Percentiles rank a stretch among this genome's conserved stretches.
Conservation (phyloP, 176 grass and related monocot genomes). For the Oropetium thomaeum region DNA sequence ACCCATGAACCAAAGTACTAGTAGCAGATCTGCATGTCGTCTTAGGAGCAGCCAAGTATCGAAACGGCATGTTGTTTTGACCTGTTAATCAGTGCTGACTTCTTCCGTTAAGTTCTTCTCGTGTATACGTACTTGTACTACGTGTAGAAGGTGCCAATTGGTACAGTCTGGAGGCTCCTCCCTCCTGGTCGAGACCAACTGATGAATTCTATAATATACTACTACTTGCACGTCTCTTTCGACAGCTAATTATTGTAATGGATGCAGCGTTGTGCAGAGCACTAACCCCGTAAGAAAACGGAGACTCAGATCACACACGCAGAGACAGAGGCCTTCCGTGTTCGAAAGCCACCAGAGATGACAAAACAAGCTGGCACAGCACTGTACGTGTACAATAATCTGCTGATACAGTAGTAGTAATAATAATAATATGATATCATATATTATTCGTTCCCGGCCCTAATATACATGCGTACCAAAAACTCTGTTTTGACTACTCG, state of each 20-base stretch:
- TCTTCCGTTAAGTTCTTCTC: not conserved
- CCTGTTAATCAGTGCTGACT: not conserved
- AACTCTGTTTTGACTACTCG: not conserved
- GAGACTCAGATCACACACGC: not conserved
- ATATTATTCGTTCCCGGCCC: not conserved
- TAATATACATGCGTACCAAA: conserved; percentile 3
- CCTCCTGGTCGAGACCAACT: not conserved
- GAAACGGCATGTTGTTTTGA: not conserved
- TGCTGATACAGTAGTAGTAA: no score
- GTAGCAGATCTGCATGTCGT: not conserved
- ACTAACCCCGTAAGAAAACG: conserved; percentile 26
- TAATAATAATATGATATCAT: not conserved
- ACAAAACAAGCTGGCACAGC: conserved; percentile 39
- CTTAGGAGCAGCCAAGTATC: not conserved
- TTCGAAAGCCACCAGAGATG: not conserved
- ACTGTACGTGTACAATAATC: not conserved
- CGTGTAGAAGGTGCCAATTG: conserved; percentile 31
- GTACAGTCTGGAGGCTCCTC: not conserved
- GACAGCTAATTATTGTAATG: not conserved
- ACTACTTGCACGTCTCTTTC: not conserved
- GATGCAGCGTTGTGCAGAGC: conserved; percentile 24
- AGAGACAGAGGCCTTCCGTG: not conserved
- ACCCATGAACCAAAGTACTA: no score
- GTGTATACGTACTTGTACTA: not conserved
- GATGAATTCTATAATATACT: not conserved